Percentiles rank a stretch among this genome's conserved stretches.
phyloP scores from a whole-genome alignment of 192 early-diverging fungal genomes.

The Podochytrium sp. region DNA sequence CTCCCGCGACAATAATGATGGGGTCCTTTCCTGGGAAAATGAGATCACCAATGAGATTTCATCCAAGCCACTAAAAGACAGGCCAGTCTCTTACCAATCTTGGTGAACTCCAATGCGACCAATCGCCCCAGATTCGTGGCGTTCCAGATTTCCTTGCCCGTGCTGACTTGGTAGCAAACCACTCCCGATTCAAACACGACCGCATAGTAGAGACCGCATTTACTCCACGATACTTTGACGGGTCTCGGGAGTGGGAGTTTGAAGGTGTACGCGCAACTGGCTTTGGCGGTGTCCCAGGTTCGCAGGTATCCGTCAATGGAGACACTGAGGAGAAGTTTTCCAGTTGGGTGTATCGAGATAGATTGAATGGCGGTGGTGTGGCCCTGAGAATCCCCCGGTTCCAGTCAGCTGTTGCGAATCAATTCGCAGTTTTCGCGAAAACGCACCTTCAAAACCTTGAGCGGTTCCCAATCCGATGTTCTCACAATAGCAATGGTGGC shows the following conservation, averaged over 20 bases:
- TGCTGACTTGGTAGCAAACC: slow-evolving; percentile 31
- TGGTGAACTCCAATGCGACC: slow-evolving; percentile 33
- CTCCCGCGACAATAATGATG: slow-evolving; percentile 13
- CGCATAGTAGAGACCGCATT: slow-evolving; percentile 38
- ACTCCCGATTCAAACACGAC: slow-evolving; percentile 43
- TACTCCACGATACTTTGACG: slow-evolving; percentile 46
- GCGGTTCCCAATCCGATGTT: slow-evolving; percentile 94
- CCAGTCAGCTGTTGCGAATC: not conserved
- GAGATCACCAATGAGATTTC: not conserved
- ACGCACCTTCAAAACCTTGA: slow-evolving; percentile 75
- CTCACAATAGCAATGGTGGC: slow-evolving; percentile 87
- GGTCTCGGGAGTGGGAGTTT: slow-evolving; percentile 32
- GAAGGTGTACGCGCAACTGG: slow-evolving; percentile 45
- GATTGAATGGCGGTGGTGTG: slow-evolving; percentile 72
- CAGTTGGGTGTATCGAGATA: slow-evolving; percentile 92
- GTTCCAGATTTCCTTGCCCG: slow-evolving; percentile 26
- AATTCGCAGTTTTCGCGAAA: slow-evolving; percentile 62
- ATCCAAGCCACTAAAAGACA: not conserved
- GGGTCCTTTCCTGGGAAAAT: slow-evolving; percentile 10
- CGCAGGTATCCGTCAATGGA: slow-evolving; percentile 49
- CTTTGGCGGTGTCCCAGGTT: slow-evolving; percentile 55
- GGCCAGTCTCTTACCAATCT: not conserved
- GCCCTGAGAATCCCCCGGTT: slow-evolving; percentile 9
- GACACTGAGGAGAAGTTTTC: slow-evolving; percentile 90
- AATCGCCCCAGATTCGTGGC: slow-evolving; percentile 31